Evolutionary conservation across 2,329 filamentous ascomycete species (phyloP), one percentile per base, ranked within the genome.

Genomic region (Blastomyces gilchristii): DNA sequence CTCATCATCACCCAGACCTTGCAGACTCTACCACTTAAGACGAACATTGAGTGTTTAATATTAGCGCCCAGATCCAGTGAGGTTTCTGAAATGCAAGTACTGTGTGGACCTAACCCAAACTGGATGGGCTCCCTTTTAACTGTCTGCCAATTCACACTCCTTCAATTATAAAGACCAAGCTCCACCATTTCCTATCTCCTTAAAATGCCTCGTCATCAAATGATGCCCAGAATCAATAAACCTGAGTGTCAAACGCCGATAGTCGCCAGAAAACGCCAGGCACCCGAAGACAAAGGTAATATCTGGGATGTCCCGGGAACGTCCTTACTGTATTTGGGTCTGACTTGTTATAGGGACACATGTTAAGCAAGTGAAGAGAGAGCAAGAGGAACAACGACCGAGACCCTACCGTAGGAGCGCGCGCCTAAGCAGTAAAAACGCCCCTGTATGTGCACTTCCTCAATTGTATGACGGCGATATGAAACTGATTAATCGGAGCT

Each of bases 181-280:
- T 58, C 12, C 56, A 41, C 18, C 56, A 41, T 45, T 45, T 58
- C 14, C 37, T n/a, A 41, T 58, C 28, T n/a, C 12, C n/a, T 2
- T 37, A 41, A 58, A 41, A 58, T 58, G 56, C 37, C 56, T 58
- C 56, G 53, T 56, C 53, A 56, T 56, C 53, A 34, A 56, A 34
- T 34, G 53, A 56, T 56, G 53, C 8, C 53, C 53, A 54, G 52
- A 54, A 54, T 54, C 22, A 8, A 45, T 45, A 47, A 43, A 58
- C 7, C 16, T 43, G 18, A 58, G 18, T 7, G 34, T 45, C 56
- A 58, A 45, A 58, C 16, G n/a, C 34, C 37, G 37, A 58, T 41
- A 58, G 18, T 25, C 18, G 34, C 37, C 56, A 58, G 56, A 58
- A 58, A 58, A 43, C 39, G 37, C 37, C 56, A 9, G 56, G 56